Evolutionary conservation across 768 basidiomycete genomes (phyloP), one percentile per base, ranked within the genome.

Genomic region (Sistotremastrum suecicum): DNA sequence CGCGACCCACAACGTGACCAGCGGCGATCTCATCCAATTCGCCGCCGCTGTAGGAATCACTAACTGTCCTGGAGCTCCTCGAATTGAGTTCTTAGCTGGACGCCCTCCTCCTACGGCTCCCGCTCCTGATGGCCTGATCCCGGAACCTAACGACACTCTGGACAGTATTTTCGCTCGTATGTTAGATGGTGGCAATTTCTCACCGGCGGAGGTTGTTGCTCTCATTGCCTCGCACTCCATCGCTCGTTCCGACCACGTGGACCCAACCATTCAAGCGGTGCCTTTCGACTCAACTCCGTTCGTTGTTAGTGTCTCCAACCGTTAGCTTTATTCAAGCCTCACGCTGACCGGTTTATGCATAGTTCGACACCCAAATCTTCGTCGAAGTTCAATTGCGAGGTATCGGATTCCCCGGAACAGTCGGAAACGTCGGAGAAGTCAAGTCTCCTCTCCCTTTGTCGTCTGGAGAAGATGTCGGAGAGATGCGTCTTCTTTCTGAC

Each of bases 41-140:
- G 51, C 50, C 8, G 45, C 39, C 29, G 51, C 51, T 4, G 44
- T 52, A 5, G 51, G 36, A 6, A 28, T 52, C 9, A 37, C 44
- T n/a, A 50, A 50, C 40, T 52, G 51, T 37, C 51, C 51, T 36
- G 51, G 51, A 11, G 51, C 48, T 10, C 51, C 51, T 12, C 30
- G 31, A 11, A 33, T 52, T 9, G 44, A 50, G 9, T 50, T 46
- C 31, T 43, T 52, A 34, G 45, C 45, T 3, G 51, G 51, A 30
- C 51, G 51, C 34, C 48, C 51, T 29, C 46, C 49, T 33, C 48
- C 51, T 7, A 52, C 51, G 5, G 33, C 33, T 7, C 45, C 51
- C 3, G 51, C 44, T 7, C 45, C 48, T 11, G 51, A 52, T 34
- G 41, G 45, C 7, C 40, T 46, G 9, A 40, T 52, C 30, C 50